A percentile compares a stretch with the other conserved stretches of the same genome.
These are phyloP conservation scores for Carnegiea gigantea DNA, from an alignment of 179 eudicot species.

Conservation along the genomic window DNA sequence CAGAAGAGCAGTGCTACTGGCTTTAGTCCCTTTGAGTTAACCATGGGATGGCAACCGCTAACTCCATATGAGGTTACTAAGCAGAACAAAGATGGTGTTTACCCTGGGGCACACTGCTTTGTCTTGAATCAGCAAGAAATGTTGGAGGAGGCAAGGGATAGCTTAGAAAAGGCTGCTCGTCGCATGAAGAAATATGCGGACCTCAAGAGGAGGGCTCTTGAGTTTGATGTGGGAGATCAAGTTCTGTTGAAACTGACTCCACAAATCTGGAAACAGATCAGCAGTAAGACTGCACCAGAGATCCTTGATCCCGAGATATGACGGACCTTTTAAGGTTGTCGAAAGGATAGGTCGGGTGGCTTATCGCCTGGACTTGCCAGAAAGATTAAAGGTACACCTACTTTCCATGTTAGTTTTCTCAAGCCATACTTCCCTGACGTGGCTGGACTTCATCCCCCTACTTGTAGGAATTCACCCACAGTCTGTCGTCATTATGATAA, in stretches of 20 bases:
- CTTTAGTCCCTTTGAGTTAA: slow-evolving; percentile 7
- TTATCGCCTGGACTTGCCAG: not conserved
- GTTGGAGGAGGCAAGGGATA: not conserved
- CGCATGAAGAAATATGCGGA: slow-evolving; percentile 22
- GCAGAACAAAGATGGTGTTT: too few species aligned
- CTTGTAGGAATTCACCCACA: too few species aligned
- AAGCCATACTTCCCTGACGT: slow-evolving; percentile 13
- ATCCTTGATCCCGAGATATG: slow-evolving; percentile 6
- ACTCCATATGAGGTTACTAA: slow-evolving; percentile 12
- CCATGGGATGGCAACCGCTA: not conserved
- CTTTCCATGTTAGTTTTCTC: slow-evolving; percentile 18
- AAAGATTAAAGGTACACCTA: slow-evolving; percentile 4
- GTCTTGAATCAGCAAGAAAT: not conserved
- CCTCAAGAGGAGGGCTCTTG: not conserved
- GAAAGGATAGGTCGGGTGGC: slow-evolving; percentile 6
- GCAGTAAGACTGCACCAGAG: not conserved
- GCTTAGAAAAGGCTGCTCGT: not conserved
- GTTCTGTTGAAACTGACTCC: too few species aligned
- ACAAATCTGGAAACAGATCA: not conserved
- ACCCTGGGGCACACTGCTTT: not conserved
- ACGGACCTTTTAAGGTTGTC: slow-evolving; percentile 13
- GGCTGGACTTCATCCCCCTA: not conserved
- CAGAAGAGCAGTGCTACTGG: not conserved
- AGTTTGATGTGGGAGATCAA: slow-evolving; percentile 2
- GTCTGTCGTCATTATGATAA: too few species aligned